A percentile compares a stretch with the other conserved stretches of the same genome.
These are phyloP conservation scores for Toxicodendron radicans DNA, from an alignment of 345 rosid species.

Conservation along the genomic window DNA sequence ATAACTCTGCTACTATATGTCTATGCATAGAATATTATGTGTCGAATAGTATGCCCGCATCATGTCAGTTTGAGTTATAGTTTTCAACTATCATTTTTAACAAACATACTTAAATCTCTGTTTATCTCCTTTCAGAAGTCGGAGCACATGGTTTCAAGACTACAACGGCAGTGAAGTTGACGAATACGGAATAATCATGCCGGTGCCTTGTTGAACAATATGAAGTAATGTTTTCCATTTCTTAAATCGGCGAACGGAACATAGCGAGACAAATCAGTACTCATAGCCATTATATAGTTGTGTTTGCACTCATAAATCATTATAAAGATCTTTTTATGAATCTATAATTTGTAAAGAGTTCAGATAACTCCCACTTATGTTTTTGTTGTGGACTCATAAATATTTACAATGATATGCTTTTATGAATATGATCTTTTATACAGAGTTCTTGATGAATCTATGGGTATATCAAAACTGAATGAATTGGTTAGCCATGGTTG, in stretches of 20 bases:
- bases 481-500: not conserved
- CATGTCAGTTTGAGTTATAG: not conserved
- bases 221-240: not conserved
- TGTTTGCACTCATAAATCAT: not conserved
- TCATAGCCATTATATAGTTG: not conserved
- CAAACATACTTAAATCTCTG: not conserved
- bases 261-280: not conserved
- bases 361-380: no score
- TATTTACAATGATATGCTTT: no score
- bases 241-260: not conserved
- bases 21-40: not conserved
- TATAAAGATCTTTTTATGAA: not conserved
- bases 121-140: slow-evolving; percentile 42
- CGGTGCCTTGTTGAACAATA: slow-evolving; percentile 4
- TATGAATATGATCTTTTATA: no score
- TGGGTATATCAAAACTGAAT: not conserved
- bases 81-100: not conserved
- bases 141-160: slow-evolving; percentile 65
- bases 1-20: not conserved
- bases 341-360: not conserved
- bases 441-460: not conserved
- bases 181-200: not conserved
- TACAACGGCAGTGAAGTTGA: slow-evolving; percentile 26
- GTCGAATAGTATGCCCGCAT: not conserved
- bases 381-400: no score